Conservation (phyloP, 352 stramenopile genomes). For the Globisporangium cylindrosporum region DNA sequence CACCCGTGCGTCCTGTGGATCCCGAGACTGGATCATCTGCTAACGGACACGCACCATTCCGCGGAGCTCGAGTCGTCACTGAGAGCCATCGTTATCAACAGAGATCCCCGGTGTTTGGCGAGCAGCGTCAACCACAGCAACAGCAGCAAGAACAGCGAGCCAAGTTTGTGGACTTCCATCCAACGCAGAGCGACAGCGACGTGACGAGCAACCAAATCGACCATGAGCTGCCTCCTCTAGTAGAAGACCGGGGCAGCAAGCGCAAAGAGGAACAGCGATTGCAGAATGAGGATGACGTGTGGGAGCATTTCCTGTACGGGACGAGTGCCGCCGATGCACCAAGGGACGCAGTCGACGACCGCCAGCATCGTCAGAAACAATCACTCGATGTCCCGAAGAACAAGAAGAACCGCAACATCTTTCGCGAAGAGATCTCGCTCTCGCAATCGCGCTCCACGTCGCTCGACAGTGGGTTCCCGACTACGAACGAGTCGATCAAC, state of each 20-base stretch:
- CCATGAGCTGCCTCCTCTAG: conserved; percentile 12
- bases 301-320: conserved; percentile 39
- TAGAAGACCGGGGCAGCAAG: not conserved
- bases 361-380: conserved; percentile 6
- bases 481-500: conserved; percentile 6
- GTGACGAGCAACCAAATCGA: conserved; percentile 13
- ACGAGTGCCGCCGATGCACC: conserved; percentile 16
- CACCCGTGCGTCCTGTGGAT: conserved; percentile 24
- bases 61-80: conserved; percentile 1
- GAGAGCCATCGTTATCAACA: not conserved
- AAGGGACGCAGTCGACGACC: not conserved
- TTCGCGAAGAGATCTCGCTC: conserved; percentile 31
- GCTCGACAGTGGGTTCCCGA: conserved; percentile 1
- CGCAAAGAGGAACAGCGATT: conserved; percentile 26
- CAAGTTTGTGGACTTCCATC: not conserved
- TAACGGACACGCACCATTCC: conserved; percentile 10
- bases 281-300: conserved; percentile 27
- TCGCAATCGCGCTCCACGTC: conserved; percentile 17
- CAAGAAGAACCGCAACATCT: conserved; percentile 11
- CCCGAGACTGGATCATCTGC: not conserved
- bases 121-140: not conserved
- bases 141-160: conserved; percentile 1
- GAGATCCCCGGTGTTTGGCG: not conserved
- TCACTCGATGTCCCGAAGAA: not conserved
- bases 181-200: not conserved